phyloP scores from a whole-genome alignment of 371 early-diverging fungal genomes.

The Mucor sp. region DNA sequence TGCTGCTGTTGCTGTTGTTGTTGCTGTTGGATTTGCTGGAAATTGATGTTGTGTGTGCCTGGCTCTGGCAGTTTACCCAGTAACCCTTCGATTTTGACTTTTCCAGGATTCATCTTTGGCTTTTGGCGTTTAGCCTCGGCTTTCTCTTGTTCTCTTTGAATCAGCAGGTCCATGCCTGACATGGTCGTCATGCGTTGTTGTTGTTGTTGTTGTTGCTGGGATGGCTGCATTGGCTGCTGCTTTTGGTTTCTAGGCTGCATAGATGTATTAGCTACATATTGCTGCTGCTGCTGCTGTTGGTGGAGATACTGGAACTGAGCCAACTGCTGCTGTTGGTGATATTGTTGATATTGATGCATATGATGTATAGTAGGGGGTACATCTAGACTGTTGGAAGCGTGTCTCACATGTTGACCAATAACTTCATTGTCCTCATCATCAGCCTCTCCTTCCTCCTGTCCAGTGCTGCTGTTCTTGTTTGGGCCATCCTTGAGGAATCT shows the following conservation, averaged over 20 bases:
- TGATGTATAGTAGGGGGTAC: conserved; percentile 12
- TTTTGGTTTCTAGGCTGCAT: not conserved
- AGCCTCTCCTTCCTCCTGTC: not conserved
- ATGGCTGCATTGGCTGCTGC: conserved; percentile 20
- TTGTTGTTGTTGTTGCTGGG: not conserved
- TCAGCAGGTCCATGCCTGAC: conserved; percentile 52
- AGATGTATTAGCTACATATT: not conserved
- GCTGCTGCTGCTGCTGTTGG: conserved; percentile 12
- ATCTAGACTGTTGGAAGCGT: conserved; percentile 10
- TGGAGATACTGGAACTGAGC: conserved; percentile 18
- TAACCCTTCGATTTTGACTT: conserved; percentile 49
- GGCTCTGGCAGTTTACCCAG: conserved; percentile 46
- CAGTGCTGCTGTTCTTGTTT: not conserved
- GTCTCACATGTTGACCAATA: conserved; percentile 11
- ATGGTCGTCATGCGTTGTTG: conserved; percentile 29
- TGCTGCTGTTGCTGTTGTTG: conserved; percentile 32
- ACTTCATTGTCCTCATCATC: conserved; percentile 18
- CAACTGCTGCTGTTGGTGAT: conserved; percentile 26
- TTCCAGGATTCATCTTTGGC: conserved; percentile 36
- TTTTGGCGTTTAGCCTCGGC: conserved; percentile 40
- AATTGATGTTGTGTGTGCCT: conserved; percentile 46
- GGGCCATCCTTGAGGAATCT: not conserved
- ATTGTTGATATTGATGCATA: conserved; percentile 18
- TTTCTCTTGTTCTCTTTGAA: conserved; percentile 49
- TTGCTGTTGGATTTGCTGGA: conserved; percentile 38